Evolutionary conservation across 495 filamentous ascomycete species (phyloP), one percentile per base, ranked within the genome.

Genomic region (Aspergillus baeticus): DNA sequence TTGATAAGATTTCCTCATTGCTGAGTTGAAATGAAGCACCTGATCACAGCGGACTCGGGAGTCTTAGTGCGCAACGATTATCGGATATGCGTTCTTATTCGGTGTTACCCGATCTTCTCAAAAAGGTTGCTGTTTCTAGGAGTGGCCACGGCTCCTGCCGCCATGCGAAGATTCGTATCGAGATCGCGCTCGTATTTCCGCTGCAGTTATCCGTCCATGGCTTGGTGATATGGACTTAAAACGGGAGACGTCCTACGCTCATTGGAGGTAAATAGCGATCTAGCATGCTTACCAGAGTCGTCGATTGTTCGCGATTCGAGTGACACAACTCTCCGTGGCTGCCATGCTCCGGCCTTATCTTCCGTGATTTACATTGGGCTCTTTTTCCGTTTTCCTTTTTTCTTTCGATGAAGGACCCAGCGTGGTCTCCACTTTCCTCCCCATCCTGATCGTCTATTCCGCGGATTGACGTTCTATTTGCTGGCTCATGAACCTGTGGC

Each of bases 251-350:
- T 45, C 26, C 15, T 29, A 2, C 13, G 33, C 33, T 45, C 15
- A 36, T 54, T 29, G 20, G 38, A 36, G 45, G 35, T 20, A n/a
- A 21, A n/a, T 13, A n/a, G 36, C n/a, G 47, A 50, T 45, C 42
- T 33, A 29, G 37, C 22, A 45, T 43, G 47, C 46, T 23, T 54
- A 35, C 57, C 33, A 41, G 54, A 48, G 58, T 54, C 53, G 34
- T 53, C 47, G 58, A 58, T 57, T 56, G 45, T 53, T 64, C 37
- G 54, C 39, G 43, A 51, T 41, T 54, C 36, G 31, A 58, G 62
- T 68, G 26, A 57, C 62, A 65, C 65, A 59, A 50, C 58, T 60
- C 62, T 51, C 55, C 44, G 62, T 68, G 65, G 65, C 65, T 61
- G 65, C 65, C 65, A 68, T 68, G 65, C 62, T 47, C 57, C 44